Conservation (phyloP, 2,329 filamentous ascomycete genomes). For the Venturiaceae sp. region DNA sequence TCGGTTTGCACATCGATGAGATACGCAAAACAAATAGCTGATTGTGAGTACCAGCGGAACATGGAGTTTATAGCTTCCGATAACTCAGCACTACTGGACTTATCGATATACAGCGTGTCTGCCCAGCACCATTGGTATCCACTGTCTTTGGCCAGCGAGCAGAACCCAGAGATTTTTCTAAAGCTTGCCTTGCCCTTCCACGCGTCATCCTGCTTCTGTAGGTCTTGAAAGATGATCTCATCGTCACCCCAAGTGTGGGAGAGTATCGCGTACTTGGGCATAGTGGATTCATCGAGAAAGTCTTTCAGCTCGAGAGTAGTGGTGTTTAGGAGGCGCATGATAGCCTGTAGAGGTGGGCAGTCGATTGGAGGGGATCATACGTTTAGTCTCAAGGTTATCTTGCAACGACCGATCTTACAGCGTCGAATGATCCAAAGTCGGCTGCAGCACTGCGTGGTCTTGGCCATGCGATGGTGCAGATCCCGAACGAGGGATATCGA, state of each 20-base stretch:
- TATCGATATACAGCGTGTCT: background rate
- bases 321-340: background rate
- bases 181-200: background rate
- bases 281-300: background rate
- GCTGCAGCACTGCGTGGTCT: too few species aligned
- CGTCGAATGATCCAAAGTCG: too few species aligned
- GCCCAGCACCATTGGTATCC: background rate
- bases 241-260: conserved; percentile 6
- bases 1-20: background rate
- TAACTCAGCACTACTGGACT: background rate
- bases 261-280: conserved; percentile 4
- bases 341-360: too few species aligned
- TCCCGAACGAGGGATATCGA: too few species aligned
- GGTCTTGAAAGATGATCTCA: conserved; percentile 1
- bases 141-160: background rate
- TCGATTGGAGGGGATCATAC: too few species aligned
- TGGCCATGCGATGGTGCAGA: too few species aligned
- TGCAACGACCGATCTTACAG: too few species aligned
- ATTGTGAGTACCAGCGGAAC: background rate
- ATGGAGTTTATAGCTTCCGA: background rate
- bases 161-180: background rate
- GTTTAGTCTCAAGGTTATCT: too few species aligned
- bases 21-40: background rate
- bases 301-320: background rate
- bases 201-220: background rate